Base-by-base conservation (phyloP, 805 yeast genomes). In the Cyberlindnera mississippiensis region DNA sequence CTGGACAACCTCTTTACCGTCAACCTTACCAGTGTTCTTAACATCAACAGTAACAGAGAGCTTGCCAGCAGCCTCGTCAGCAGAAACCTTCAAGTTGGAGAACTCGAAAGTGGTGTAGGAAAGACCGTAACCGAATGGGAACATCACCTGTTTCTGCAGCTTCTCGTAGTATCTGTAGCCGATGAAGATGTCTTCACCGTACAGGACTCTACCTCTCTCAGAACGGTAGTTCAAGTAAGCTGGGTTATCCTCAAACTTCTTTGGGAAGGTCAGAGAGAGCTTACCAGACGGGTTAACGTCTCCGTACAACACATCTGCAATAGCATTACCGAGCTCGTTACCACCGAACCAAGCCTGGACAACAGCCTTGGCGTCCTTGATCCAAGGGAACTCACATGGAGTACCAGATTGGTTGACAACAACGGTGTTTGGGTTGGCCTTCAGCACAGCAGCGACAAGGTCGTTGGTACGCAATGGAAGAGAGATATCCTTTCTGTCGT, bases 161-260 rank as follows among this genome's bases (percentile, higher is more conserved):
- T 73, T 73, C 52, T 80, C 85, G 59, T 76, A 81, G 63, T 62
- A 76, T 45, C 78, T 65, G 64, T 80, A 79, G 16, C 85, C 86
- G 39, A 80, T 75, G 56, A 68, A 80, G 35, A 80, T 73, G 53
- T 79, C 84, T 57, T 81, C 87, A 44, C 85, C 84, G 51, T 80
- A 81, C 41, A 73, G 52, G 26, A 72, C 76, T 39, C 71, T 61
- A 33, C 84, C 83, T 53, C 68, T 68, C 52, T 72, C 72, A 9
- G 79, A 64, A 24, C 64, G 62, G 63, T 64, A 76, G 60, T 71
- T 76, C 52, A 76, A 59, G 59, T 57, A 78, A 0, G 82, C 69
- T 11, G 85, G 84, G 48, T 73, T 76, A 58, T 79, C 82, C 50
- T 73, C 68, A 35, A 67, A 50, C 46, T 60, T 66, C 41, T 63